Evolutionary conservation across 2,329 filamentous ascomycete species (phyloP), one percentile per base, ranked within the genome.

Genomic region (Penicillium sp.): DNA sequence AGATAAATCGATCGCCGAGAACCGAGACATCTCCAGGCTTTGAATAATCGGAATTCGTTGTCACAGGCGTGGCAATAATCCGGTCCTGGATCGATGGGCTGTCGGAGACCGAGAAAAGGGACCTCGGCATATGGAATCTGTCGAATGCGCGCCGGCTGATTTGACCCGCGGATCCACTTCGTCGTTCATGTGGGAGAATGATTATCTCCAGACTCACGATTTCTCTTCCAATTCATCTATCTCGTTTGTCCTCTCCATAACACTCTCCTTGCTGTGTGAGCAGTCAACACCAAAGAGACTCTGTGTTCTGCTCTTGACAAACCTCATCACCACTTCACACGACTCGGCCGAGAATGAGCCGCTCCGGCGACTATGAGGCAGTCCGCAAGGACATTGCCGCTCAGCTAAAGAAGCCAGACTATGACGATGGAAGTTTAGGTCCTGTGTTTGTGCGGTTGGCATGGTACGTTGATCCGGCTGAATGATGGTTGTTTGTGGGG

Each of bases 401-500:
- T 16, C 68, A 78, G 37, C 62, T 80, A 31, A 65, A 74, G 44
- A 75, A 80, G 56, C 77, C 79, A 14, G 75, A 68, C 46, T 82
- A 81, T 57, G 79, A 82, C 50, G 78, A 82, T 60, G 79, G 78
- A 12, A 79, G 74, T 40, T 75, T 76, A 18, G 79, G 77, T 1
- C 79, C 78, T 0, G 74, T 82, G 0, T 72, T 82, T 34, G 76
- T 82, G 38, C 73, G 79, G 9, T 66, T 82, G 27, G 79, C 79
- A 39, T 82, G 76, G 76, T 75, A 61, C 47, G 66, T 60, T 7
- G 13, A 27, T 17, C 7, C 17, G 9, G 29, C 37, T 36, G 3
- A 16, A 12, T 28, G 25, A n/a, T 10, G 18, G 5, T 22, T 5
- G 18, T 26, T 30, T 30, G 14, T 11, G 18, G 22, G 15, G 23